These are phyloP conservation scores for Magnolia sinica DNA, from an alignment of 164 flowering plant genomes.

Conservation along the genomic window DNA sequence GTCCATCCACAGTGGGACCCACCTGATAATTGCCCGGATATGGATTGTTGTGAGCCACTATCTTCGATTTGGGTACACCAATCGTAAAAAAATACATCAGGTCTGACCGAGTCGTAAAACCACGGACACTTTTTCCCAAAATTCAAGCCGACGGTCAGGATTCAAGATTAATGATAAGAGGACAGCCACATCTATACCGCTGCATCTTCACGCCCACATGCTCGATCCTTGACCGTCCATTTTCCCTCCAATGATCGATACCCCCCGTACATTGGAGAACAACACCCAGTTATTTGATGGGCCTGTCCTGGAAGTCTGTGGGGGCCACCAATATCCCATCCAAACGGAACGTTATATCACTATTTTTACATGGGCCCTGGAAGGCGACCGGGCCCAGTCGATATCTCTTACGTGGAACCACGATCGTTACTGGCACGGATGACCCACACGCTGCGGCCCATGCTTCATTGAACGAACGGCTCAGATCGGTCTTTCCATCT, in stretches of 20 bases:
- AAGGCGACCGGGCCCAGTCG: conserved; percentile 14
- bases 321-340: conserved; percentile 28
- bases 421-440: conserved; percentile 9
- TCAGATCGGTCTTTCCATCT: conserved; percentile 26
- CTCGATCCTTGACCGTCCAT: conserved; percentile 19
- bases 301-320: conserved; percentile 1
- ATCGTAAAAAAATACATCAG: no score
- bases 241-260: conserved; percentile 21
- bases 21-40: no score
- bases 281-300: conserved; percentile 15
- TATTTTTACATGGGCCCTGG: conserved; percentile 20
- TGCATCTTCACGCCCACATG: conserved; percentile 30
- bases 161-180: no score
- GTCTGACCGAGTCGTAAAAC: no score
- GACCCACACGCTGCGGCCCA: conserved; percentile 34
- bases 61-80: no score
- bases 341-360: conserved; percentile 8
- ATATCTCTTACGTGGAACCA: conserved; percentile 26
- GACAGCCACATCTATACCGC: conserved; percentile 10
- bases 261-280: conserved; percentile 18
- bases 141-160: no score
- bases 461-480: conserved; percentile 26
- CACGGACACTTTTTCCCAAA: no score
- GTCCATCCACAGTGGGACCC: no score
- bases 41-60: no score